Evolutionary conservation across 1,284 basidiomycete species (phyloP).

Genomic region (Apiotrichum akiyoshidainum): DNA sequence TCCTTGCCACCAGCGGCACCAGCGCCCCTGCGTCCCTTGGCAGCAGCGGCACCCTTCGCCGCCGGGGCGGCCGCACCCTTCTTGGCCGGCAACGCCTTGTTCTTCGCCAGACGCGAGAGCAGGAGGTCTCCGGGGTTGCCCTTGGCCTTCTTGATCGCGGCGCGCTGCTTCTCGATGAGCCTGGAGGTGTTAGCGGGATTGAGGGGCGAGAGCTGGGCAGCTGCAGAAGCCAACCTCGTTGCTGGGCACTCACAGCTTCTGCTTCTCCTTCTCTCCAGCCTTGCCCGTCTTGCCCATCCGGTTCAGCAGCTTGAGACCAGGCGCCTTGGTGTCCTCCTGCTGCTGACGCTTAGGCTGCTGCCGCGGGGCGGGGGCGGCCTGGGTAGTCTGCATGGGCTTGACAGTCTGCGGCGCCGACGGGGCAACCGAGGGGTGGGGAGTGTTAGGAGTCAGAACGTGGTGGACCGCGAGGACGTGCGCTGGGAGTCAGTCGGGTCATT

Average conservation of each 20-base stretch:
- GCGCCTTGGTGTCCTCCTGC: conserved; percentile 32
- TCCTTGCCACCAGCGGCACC: background rate
- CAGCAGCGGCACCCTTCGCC: conserved; percentile 6
- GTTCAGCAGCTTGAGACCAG: conserved; percentile 37
- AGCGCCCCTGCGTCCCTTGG: background rate
- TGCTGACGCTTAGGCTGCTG: conserved; percentile 21
- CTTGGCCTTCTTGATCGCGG: conserved; percentile 27
- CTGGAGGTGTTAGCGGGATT: conserved; percentile 18
- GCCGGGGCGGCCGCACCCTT: conserved; percentile 2
- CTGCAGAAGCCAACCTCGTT: background rate
- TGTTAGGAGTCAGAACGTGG: conserved; percentile 36
- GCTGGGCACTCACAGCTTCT: conserved; percentile 30
- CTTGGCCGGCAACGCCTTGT: conserved; percentile 2
- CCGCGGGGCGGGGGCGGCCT: conserved; percentile 3
- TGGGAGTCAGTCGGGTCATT: conserved; percentile 14
- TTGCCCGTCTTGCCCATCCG: conserved; percentile 33
- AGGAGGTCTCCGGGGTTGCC: conserved; percentile 31
- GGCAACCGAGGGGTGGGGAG: conserved; percentile 23
- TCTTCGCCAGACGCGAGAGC: conserved; percentile 31
- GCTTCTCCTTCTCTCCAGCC: conserved; percentile 29
- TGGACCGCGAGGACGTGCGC: conserved; percentile 38
- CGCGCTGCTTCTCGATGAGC: conserved; percentile 39
- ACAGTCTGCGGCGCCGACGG: conserved; percentile 8
- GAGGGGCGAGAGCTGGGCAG: background rate
- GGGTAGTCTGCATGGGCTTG: conserved; percentile 5